phyloP scores from a whole-genome alignment of 176 grass and related monocot species.

The Zea luxurians region DNA sequence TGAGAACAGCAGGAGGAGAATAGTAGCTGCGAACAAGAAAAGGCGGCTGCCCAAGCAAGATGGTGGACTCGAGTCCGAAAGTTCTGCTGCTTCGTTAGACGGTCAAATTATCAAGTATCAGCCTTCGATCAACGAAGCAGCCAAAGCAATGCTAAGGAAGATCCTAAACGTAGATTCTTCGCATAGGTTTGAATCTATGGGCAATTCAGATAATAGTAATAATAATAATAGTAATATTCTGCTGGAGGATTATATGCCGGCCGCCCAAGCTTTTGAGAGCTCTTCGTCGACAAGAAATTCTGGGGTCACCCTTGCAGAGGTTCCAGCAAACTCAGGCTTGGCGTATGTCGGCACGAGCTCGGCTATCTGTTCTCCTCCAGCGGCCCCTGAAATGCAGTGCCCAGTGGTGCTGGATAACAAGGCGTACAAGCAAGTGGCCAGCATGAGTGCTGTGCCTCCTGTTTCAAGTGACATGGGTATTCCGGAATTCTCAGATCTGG shows the following conservation, averaged over 20 bases:
- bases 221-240: conserved; percentile 8
- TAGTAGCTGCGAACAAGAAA: conserved; percentile 68
- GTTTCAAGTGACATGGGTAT: conserved; percentile 51
- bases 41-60: conserved; percentile 81
- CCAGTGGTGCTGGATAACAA: conserved; percentile 40
- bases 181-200: conserved; percentile 52
- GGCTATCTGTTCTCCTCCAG: conserved; percentile 44
- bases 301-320: conserved; percentile 78
- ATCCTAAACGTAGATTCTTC: conserved; percentile 69
- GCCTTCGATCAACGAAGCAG: conserved; percentile 88
- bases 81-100: conserved; percentile 42
- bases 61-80: conserved; percentile 43
- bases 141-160: conserved; percentile 90
- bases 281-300: conserved; percentile 62
- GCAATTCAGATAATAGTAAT: conserved; percentile 47
- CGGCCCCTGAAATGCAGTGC: conserved; percentile 45
- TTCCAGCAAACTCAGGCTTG: conserved; percentile 51
- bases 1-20: conserved; percentile 70
- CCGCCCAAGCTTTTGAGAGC: conserved; percentile 51
- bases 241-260: conserved; percentile 56
- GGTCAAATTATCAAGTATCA: conserved; percentile 97
- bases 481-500: conserved; percentile 58
- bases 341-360: conserved; percentile 53
- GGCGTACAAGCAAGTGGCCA: conserved; percentile 36
- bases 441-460: conserved; percentile 42